Evolutionary conservation across 2,329 filamentous ascomycete genomes (phyloP).

Genomic region (Colletotrichum somersetense): DNA sequence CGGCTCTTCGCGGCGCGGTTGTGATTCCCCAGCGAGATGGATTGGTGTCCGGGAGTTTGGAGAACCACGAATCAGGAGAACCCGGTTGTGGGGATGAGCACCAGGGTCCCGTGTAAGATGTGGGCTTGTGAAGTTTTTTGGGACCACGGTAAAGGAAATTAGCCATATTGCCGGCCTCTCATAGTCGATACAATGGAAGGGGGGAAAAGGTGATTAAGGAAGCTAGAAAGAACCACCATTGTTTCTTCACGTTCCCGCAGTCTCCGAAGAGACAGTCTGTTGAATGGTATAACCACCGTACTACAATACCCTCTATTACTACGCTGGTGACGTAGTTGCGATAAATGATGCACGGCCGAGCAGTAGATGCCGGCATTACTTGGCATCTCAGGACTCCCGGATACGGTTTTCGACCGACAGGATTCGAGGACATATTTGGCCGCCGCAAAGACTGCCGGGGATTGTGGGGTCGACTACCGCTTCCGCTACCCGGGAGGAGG

Average conservation of each 20-base stretch:
- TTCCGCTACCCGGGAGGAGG: not conserved
- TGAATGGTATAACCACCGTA: not conserved
- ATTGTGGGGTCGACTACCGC: slow-evolving; percentile 10
- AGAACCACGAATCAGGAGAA: slow-evolving; percentile 40
- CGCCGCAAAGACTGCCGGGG: slow-evolving; percentile 8
- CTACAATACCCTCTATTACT: not conserved
- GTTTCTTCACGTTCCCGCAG: not conserved
- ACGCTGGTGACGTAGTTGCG: not conserved
- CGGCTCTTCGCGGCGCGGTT: slow-evolving; percentile 1
- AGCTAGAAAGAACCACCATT: not conserved
- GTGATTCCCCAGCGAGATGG: slow-evolving; percentile 6
- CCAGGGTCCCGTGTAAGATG: not conserved
- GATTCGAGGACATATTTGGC: slow-evolving; percentile 11
- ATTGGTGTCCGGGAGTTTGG: slow-evolving; percentile 6
- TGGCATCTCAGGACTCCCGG: not conserved
- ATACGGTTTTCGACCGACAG: not conserved
- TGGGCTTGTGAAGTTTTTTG: not conserved
- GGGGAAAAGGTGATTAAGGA: not conserved
- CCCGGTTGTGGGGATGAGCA: slow-evolving; percentile 9
- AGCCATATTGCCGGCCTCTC: too few species aligned
- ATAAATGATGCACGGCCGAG: not conserved
- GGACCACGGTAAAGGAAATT: not conserved
- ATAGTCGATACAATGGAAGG: too few species aligned
- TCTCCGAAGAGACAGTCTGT: not conserved
- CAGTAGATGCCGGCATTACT: slow-evolving; percentile 1